Evolutionary conservation across 352 stramenopile genomes (phyloP), one percentile per base, ranked within the genome.

Genomic region (Globisporangium viniferum): DNA sequence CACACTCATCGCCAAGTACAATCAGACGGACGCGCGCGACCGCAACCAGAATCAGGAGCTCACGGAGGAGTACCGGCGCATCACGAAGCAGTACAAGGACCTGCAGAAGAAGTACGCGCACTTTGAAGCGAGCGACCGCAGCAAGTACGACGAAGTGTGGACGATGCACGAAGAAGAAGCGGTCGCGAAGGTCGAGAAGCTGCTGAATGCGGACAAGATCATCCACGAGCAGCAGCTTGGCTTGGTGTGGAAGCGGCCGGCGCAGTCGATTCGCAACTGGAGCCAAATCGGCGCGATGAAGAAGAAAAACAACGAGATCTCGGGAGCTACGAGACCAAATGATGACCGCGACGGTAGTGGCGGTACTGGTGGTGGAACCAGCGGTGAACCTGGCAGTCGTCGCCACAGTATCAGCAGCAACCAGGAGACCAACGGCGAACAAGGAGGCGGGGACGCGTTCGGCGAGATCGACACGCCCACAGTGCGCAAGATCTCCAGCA

Each of bases 81-180:
- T 98, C 64, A 98, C 94, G 8, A 98, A 97, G 76, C 91, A 98
- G 71, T 98, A 98, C 80, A 96, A 96, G 53, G 95, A 98, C 54
- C 72, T 98, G 46, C 95, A 98, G 69, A 92, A 84, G 64, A 98
- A 98, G 72, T 98, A 97, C 56, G 80, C 87, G 22, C 95, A 98
- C 75, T 98, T 98, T 69, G 91, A 98, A 61, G 62, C 90, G 9
- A 87, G 86, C 48, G 95, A 98, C 74, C 81, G 81, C 59, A 83
- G 78, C 56, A 97, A 91, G 44, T 98, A 89, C 68, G 83, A 96
- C 29, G 81, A 97, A 48, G 85, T 98, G 2, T 97, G 92, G 89
- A 70, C 66, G n/a, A 97, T 98, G 94, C 94, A 98, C 70, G 88
- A 98, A 66, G 83, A 92, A 33, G 90, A 97, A 12, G 88, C 84